Evolutionary conservation across 2,329 filamentous ascomycete species (phyloP).

Genomic region (Metarhizium sp.): DNA sequence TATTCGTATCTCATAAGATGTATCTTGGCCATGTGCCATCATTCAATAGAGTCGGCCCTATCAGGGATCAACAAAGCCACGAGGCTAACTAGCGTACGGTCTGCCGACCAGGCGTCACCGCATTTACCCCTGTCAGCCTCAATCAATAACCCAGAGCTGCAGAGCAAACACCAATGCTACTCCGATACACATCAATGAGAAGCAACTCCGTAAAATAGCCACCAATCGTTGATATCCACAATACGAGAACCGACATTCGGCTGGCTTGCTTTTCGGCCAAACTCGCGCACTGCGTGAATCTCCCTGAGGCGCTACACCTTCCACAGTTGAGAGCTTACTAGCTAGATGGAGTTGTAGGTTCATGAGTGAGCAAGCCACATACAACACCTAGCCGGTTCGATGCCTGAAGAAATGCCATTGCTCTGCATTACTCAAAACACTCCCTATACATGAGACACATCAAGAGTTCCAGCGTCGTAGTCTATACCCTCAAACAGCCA

Average conservation of each 20-base stretch:
- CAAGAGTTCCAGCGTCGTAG: no score
- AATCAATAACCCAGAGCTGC: not conserved
- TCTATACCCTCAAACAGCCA: no score
- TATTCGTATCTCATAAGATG: no score
- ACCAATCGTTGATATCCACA: not conserved
- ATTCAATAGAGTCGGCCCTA: no score
- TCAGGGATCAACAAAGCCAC: not conserved
- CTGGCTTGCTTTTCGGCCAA: not conserved
- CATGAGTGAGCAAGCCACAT: not conserved
- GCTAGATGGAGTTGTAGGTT: no score
- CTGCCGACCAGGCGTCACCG: not conserved
- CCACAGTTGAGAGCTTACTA: no score
- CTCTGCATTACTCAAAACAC: no score
- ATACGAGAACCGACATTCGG: not conserved
- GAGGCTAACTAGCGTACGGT: not conserved
- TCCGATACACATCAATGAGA: not conserved
- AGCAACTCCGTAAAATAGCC: not conserved
- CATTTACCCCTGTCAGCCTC: not conserved
- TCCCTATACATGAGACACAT: no score
- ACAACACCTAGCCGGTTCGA: no score
- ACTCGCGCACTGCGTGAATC: not conserved
- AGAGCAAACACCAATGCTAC: not conserved
- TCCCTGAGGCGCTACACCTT: not conserved
- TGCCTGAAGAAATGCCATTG: no score
- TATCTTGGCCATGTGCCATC: no score